Evolutionary conservation across 2,329 filamentous ascomycete species (phyloP).

Genomic region (Laburnicola sp.): DNA sequence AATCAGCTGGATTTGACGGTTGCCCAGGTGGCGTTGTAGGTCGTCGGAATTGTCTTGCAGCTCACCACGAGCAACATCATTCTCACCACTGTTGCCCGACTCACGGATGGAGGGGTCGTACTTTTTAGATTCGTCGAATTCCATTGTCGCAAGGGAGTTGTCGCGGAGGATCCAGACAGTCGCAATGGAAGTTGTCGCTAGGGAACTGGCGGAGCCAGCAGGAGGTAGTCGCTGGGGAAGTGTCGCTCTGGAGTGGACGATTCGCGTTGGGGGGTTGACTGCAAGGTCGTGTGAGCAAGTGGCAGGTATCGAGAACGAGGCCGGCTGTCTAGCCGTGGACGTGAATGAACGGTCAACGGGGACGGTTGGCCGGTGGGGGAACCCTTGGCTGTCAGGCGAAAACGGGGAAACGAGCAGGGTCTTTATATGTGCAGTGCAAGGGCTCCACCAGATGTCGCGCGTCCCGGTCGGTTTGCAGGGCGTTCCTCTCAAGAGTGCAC

Average conservation of each 20-base stretch:
- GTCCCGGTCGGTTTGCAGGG: too few species aligned
- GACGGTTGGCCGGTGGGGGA: background rate
- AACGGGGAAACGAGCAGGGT: background rate
- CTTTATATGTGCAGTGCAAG: conserved; percentile 3
- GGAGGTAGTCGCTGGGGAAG: conserved; percentile 9
- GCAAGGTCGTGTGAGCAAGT: background rate
- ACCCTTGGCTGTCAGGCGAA: conserved; percentile 1
- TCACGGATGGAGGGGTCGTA: conserved; percentile 38
- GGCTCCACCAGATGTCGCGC: too few species aligned
- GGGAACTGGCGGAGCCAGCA: conserved; percentile 2
- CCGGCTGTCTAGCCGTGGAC: background rate
- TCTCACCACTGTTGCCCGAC: conserved; percentile 14
- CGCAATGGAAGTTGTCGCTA: background rate
- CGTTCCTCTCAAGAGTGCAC: too few species aligned
- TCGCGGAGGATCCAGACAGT: conserved; percentile 10
- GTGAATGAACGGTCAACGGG: background rate
- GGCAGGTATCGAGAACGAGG: background rate
- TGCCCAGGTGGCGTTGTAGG: conserved; percentile 50
- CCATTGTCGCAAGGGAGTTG: conserved; percentile 35
- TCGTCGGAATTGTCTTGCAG: conserved; percentile 29
- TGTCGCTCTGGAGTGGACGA: conserved; percentile 19
- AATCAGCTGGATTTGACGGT: conserved; percentile 39
- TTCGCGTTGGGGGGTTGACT: background rate
- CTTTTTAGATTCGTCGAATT: conserved; percentile 31
- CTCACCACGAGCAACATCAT: conserved; percentile 35